phyloP scores from a whole-genome alignment of 2,329 filamentous ascomycete species.

The Metarhizium album region DNA sequence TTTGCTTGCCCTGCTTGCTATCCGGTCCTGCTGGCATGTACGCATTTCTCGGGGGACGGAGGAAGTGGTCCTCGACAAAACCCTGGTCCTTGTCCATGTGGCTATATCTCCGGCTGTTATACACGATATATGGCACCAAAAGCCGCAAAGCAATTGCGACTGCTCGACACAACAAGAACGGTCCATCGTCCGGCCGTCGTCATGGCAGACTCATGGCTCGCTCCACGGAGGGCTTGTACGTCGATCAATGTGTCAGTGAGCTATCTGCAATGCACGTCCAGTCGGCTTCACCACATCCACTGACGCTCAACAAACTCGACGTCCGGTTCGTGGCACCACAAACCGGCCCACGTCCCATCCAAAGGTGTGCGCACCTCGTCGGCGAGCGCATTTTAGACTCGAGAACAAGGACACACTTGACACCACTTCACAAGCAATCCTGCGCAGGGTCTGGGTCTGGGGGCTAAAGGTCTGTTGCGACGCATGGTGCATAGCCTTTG shows the following conservation, averaged over 20 bases:
- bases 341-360: neutral
- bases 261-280: neutral
- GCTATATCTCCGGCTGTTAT: neutral
- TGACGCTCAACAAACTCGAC: neutral
- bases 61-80: neutral
- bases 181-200: neutral
- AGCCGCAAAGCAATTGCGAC: neutral
- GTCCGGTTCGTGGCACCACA: slow-evolving; percentile 4
- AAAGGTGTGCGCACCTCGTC: neutral
- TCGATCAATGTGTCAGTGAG: slow-evolving; percentile 2
- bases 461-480: neutral
- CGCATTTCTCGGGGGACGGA: neutral
- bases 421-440: slow-evolving; percentile 1
- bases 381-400: neutral
- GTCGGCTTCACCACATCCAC: neutral
- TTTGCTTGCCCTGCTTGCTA: neutral
- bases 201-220: neutral
- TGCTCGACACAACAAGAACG: neutral
- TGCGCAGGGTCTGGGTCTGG: neutral
- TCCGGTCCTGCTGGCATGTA: neutral
- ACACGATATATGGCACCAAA: neutral
- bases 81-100: neutral
- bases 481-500: neutral
- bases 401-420: neutral
- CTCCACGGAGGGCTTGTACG: neutral